Evolutionary conservation across 2,329 filamentous ascomycete genomes (phyloP).

Genomic region (Phyllosticta citriasiana): DNA sequence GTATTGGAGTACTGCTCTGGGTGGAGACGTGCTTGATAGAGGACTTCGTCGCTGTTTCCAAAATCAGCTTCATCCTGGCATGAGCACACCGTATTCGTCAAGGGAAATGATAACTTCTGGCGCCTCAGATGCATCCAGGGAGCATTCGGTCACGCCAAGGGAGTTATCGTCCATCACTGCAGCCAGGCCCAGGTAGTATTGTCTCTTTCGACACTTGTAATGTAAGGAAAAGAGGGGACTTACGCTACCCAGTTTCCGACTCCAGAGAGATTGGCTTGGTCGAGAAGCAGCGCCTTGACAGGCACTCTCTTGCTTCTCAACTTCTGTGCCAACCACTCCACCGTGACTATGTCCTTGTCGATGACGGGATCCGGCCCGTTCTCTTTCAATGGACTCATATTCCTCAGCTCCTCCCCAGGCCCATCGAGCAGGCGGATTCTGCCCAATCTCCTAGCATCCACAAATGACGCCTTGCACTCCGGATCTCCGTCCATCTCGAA

Average conservation of each 20-base stretch:
- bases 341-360: slow-evolving; percentile 67
- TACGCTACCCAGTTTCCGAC: slow-evolving; percentile 93
- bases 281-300: slow-evolving; percentile 77
- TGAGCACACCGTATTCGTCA: background rate
- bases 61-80: background rate
- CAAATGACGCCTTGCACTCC: slow-evolving; percentile 64
- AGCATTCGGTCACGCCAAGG: too few species aligned
- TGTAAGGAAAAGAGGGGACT: slow-evolving; percentile 15
- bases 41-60: slow-evolving; percentile 59
- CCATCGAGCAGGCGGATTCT: slow-evolving; percentile 77
- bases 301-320: slow-evolving; percentile 70
- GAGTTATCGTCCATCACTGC: too few species aligned
- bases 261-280: slow-evolving; percentile 81
- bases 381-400: slow-evolving; percentile 69
- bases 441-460: slow-evolving; percentile 69
- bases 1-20: slow-evolving; percentile 89
- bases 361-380: slow-evolving; percentile 90
- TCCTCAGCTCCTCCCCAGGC: slow-evolving; percentile 62
- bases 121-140: background rate
- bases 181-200: too few species aligned
- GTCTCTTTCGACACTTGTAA: background rate
- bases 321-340: slow-evolving; percentile 62
- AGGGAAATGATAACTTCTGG: too few species aligned
- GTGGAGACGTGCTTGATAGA: slow-evolving; percentile 82
- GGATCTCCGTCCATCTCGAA: slow-evolving; percentile 54